Conservation (phyloP, 2,329 filamentous ascomycete species). For the Myotisia sp. region DNA sequence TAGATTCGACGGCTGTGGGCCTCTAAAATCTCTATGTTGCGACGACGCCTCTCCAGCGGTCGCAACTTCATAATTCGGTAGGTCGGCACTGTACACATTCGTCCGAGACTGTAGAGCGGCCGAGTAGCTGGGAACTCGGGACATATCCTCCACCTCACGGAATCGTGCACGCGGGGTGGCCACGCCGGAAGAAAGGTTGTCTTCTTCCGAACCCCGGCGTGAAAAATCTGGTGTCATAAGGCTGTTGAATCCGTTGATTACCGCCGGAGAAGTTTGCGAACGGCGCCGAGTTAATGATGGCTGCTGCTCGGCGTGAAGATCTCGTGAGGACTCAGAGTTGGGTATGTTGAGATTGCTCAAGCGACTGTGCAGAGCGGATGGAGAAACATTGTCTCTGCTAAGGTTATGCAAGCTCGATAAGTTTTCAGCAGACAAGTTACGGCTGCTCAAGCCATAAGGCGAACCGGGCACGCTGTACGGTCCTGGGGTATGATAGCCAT, state of each 20-base stretch:
- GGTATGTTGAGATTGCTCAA: conserved; percentile 39
- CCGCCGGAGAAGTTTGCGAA: too few species aligned
- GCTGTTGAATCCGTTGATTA: too few species aligned
- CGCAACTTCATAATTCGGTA: conserved; percentile 52
- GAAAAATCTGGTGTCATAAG: conserved; percentile 24
- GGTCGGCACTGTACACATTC: conserved; percentile 34
- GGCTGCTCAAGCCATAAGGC: conserved; percentile 58
- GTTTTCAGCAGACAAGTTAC: conserved; percentile 69
- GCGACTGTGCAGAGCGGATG: conserved; percentile 56
- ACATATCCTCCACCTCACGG: conserved; percentile 49
- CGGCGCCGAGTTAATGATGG: too few species aligned
- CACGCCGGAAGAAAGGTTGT: conserved; percentile 31
- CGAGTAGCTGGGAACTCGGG: conserved; percentile 62
- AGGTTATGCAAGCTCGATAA: conserved; percentile 41
- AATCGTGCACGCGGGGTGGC: conserved; percentile 32
- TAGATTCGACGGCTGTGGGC: too few species aligned
- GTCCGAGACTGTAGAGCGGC: conserved; percentile 56
- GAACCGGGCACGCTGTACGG: conserved; percentile 57
- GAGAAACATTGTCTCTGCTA: conserved; percentile 45
- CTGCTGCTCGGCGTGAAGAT: conserved; percentile 15
- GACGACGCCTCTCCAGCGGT: conserved; percentile 8
- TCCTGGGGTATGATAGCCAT: conserved; percentile 65
- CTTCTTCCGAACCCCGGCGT: conserved; percentile 35
- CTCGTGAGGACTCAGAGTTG: too few species aligned
- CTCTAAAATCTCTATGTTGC: neutral